Base-by-base conservation (phyloP, 805 yeast genomes). In the Candida chauliodis region DNA sequence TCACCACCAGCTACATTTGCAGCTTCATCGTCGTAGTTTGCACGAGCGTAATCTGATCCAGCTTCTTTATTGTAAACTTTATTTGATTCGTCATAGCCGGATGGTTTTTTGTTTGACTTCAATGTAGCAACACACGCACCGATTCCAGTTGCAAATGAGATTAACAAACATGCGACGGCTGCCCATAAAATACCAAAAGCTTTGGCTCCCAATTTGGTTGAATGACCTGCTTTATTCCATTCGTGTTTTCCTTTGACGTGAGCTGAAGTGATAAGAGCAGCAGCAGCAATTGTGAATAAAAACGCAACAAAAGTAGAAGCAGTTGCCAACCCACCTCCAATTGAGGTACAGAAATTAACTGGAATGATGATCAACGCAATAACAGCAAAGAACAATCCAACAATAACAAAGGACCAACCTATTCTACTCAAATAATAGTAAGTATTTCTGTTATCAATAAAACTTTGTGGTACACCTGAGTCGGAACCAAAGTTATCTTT, bases 151-250 rank as follows among this genome's bases (percentile, higher is more conserved):
- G 36, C 21, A 23, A 44, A 39, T 30, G 48, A 39, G 10, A 46
- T 28, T 10, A 46, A 34, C 22, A 46, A 44, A 16, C 42, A 33
- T 38, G 47, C 42, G 8, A 70, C 70, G 5, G 75, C 56, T 3
- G 53, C 49, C 95, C 95, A 85, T 25, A 78, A 59, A 42, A 81
- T 73, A 10, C 78, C 87, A 55, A 83, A 67, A 56, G 71, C 63
- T 29, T 67, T 69, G 7, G 61, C 54, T 10, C 82, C 81, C 28
- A 79, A 28, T 3, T 47, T 54, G 2, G 83, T 68, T 13, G 39
- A 13, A 14, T 58, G 52, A n/a, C 75, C 75, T 22, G 58, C 66
- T 29, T 63, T 48, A 8, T 57, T 59, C 57, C 78, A 79, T 2
- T 66, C 66, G 26, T 68, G 57, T 36, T 71, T 69, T 5, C 81